Evolutionary conservation across 495 filamentous ascomycete genomes (phyloP).

Genomic region (Aspergillus heteromorphus): DNA sequence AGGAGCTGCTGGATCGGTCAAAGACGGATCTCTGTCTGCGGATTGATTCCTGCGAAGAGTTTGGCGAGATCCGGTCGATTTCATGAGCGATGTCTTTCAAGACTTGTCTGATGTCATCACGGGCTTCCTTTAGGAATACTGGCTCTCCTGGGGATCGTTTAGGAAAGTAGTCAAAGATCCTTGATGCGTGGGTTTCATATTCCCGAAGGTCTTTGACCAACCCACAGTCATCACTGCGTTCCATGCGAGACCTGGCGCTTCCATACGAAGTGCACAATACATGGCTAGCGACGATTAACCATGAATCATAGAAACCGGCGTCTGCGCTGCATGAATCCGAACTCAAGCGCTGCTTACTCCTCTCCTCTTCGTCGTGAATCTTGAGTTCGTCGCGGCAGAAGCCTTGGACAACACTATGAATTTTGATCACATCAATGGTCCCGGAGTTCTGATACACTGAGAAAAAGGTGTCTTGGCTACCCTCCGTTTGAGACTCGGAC

Average conservation of each 20-base stretch:
- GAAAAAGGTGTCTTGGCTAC: conserved; percentile 43
- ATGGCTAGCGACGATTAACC: conserved; percentile 55
- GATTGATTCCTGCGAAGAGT: conserved; percentile 42
- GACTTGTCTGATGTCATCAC: conserved; percentile 41
- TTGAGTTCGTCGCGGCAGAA: conserved; percentile 68
- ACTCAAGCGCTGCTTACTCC: conserved; percentile 9
- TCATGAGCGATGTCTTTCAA: conserved; percentile 50
- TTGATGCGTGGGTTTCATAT: conserved; percentile 62
- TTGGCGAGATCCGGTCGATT: conserved; percentile 52
- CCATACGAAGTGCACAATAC: conserved; percentile 62
- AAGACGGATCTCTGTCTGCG: conserved; percentile 61
- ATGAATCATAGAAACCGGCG: conserved; percentile 43
- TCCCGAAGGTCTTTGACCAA: conserved; percentile 66
- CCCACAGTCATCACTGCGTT: conserved; percentile 49
- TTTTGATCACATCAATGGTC: conserved; percentile 61
- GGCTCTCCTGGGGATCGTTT: conserved; percentile 24
- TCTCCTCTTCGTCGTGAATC: conserved; percentile 47
- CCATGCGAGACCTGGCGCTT: conserved; percentile 53
- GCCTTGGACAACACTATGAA: conserved; percentile 75
- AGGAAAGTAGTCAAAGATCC: conserved; percentile 40
- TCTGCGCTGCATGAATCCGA: conserved; percentile 9
- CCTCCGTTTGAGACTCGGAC: conserved; percentile 38
- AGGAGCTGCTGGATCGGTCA: conserved; percentile 63
- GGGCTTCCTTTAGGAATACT: conserved; percentile 39
- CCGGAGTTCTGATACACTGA: conserved; percentile 41